Evolutionary conservation across 306 rosid species (phyloP).

Genomic region (Cajanus cajan): DNA sequence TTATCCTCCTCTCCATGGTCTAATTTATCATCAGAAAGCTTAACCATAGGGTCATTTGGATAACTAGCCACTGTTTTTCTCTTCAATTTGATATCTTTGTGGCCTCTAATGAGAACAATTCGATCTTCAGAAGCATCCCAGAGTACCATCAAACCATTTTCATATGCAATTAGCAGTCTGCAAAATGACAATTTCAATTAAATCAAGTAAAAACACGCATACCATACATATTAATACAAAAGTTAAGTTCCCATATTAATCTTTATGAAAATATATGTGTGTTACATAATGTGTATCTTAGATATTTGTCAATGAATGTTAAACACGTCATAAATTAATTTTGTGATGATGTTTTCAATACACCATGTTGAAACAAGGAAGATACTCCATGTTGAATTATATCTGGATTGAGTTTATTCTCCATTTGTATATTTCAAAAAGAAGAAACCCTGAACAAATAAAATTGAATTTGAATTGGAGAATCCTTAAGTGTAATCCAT

Average conservation of each 20-base stretch:
- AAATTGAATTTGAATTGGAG: not conserved
- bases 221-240: not conserved
- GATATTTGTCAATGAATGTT: constrained; percentile 8
- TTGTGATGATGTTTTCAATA: not conserved
- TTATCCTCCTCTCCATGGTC: constrained; percentile 56
- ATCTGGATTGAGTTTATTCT: not conserved
- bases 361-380: not conserved
- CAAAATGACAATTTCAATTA: constrained; percentile 38
- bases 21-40: constrained; percentile 43
- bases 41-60: constrained; percentile 37
- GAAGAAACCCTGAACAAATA: not conserved
- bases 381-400: not conserved
- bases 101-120: constrained; percentile 69
- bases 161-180: constrained; percentile 81
- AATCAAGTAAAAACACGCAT: not conserved
- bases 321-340: not conserved
- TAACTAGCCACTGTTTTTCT: constrained; percentile 36
- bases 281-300: not conserved
- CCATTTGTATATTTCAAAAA: constrained; percentile 12
- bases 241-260: not conserved
- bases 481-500: not conserved
- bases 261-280: not conserved
- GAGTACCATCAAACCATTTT: constrained; percentile 72
- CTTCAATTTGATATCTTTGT: constrained; percentile 56
- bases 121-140: constrained; percentile 89